Percentiles rank a stretch among this genome's conserved stretches.
phyloP scores from a whole-genome alignment of 495 filamentous ascomycete species.

The Parathielavia hyrcaniae region DNA sequence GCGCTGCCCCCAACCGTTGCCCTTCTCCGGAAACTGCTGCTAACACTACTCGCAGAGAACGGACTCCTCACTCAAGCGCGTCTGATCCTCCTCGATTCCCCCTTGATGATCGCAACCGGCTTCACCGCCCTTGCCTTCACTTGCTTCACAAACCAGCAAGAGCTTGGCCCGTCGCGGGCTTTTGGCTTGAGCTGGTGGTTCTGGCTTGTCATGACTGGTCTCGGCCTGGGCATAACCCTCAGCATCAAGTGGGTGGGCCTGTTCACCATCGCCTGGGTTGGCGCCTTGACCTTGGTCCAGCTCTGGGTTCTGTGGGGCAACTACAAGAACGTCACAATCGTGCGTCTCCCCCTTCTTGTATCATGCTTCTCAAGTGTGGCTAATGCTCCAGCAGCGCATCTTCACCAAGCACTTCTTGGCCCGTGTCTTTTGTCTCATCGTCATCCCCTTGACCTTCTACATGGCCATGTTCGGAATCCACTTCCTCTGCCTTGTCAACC shows the following conservation, averaged over 20 bases:
- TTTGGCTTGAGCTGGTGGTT: constrained; percentile 95
- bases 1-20: not conserved
- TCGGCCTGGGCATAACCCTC: constrained; percentile 81
- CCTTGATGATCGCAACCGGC: constrained; percentile 86
- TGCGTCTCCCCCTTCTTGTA: constrained; percentile 34
- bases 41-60: constrained; percentile 59
- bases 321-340: constrained; percentile 67
- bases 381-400: constrained; percentile 48
- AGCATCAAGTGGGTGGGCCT: constrained; percentile 99
- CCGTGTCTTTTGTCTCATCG: constrained; percentile 82
- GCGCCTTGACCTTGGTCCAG: constrained; percentile 81
- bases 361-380: not conserved
- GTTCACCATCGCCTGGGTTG: constrained; percentile 98
- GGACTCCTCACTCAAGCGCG: constrained; percentile 90
- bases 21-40: not conserved
- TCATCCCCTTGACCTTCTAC: constrained; percentile 86
- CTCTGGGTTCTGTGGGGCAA: constrained; percentile 93
- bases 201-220: constrained; percentile 82
- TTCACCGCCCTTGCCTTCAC: constrained; percentile 86
- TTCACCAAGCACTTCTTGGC: constrained; percentile 96
- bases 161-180: constrained; percentile 78
- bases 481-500: constrained; percentile 86
- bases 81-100: constrained; percentile 91
- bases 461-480: constrained; percentile 94
- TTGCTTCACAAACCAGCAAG: constrained; percentile 94